Base-by-base conservation (phyloP, 78 protist genomes). In the Pigoraptor vietnamica region DNA sequence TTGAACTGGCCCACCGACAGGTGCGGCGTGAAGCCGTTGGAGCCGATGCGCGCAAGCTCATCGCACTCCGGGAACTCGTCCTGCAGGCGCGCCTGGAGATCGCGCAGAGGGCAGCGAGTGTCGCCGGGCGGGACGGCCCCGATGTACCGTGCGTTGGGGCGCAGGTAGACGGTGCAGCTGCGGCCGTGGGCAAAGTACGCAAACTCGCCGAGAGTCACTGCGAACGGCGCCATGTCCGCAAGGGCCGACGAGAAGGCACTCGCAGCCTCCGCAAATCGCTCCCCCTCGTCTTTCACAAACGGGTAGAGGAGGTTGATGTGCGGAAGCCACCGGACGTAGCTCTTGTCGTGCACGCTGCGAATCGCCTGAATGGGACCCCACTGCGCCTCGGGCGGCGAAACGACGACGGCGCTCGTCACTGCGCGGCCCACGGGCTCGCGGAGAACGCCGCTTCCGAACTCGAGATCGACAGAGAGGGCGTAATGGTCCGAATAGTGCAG, bases 361-460 rank as follows among this genome's bases (percentile, higher is more conserved):
- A 89, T 89, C 37, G 86, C 82, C 29, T 89, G 91, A 48, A 89
- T 89, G 86, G 91, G 39, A 1, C 32, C 82, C 91, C 91, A 89
- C 81, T 40, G 2, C 0, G 21, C 91, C 32, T 10, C 83, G 29
- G 83, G 81, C 23, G 91, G 91, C 37, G 39, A 21, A 25, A 89
- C 25, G 37, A 29, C 23, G 0, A 89, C 33, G 29, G 91, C 91
- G 35, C 29, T 39, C 19, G 21, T 88, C 24, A 81, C 86, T 14
- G 67, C 67, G 67, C 67, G 67, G 67, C 67, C 67, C 67, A 48
- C n/a, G n/a, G n/a, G n/a, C n/a, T n/a, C n/a, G n/a, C n/a, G n/a
- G n/a, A n/a, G 67, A 6, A 48, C 67, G 67, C 67, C 67, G 67
- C 67, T 14, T 14, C 29, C 67, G 67, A 6, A 48, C 67, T 48